Conservation (phyloP, 768 basidiomycete species). For the Lepiota venenata region DNA sequence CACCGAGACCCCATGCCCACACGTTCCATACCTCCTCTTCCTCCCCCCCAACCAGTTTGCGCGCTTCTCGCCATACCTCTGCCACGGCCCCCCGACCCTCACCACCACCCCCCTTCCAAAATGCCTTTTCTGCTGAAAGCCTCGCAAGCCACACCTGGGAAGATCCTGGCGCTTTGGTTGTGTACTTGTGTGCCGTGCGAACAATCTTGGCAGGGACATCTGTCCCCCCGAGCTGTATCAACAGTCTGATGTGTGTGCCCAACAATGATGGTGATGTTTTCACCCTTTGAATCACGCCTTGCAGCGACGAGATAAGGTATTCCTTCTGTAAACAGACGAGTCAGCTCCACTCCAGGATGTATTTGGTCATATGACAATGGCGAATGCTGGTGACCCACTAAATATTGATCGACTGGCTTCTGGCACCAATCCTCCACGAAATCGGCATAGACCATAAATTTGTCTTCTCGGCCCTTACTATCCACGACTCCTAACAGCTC, state of each 20-base stretch:
- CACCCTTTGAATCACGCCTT: constrained; percentile 25
- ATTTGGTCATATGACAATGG: not conserved
- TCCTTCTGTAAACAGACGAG: constrained; percentile 42
- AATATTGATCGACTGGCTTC: constrained; percentile 42
- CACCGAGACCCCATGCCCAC: constrained; percentile 54
- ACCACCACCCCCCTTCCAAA: constrained; percentile 17
- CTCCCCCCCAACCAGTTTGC: constrained; percentile 28
- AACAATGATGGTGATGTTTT: constrained; percentile 26
- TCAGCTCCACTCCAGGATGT: not conserved
- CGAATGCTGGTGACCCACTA: constrained; percentile 32
- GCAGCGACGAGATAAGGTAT: constrained; percentile 50
- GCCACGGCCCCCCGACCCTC: constrained; percentile 22
- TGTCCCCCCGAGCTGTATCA: constrained; percentile 15
- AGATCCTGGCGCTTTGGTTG: constrained; percentile 29
- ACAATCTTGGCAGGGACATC: constrained; percentile 30
- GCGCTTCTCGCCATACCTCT: constrained; percentile 43
- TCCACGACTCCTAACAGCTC: constrained; percentile 28
- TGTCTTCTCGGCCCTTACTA: constrained; percentile 20
- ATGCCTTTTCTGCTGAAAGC: constrained; percentile 38
- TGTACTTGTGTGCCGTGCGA: constrained; percentile 44
- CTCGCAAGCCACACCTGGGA: constrained; percentile 52
- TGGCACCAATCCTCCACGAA: constrained; percentile 54
- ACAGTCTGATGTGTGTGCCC: constrained; percentile 26
- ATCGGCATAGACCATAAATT: constrained; percentile 36
- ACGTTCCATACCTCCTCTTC: constrained; percentile 33